Evolutionary conservation across 495 filamentous ascomycete species (phyloP), one percentile per base, ranked within the genome.

Genomic region (Entonaema liquescens): DNA sequence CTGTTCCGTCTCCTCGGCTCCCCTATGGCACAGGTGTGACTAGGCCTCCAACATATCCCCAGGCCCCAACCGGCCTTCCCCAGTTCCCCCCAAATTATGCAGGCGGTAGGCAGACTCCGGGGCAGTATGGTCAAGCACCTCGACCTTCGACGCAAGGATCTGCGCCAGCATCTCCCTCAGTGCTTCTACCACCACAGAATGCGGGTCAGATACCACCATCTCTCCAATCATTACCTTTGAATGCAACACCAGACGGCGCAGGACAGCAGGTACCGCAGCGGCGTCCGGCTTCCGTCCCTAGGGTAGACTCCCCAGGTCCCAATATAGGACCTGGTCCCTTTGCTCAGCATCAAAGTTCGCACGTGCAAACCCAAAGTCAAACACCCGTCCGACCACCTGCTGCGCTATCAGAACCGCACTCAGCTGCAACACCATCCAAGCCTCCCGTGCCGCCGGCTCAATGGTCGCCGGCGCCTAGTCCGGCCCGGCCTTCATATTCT

Each of bases 151-250:
- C 62, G 2, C 75, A 73, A 50, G 54, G 44, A 8, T 60, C 70
- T 19, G 61, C 59, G n/a, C 65, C 73, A 13, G 42, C 73, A 53
- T 68, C 75, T 9, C 73, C 73, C 38, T 54, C 78, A 23, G 78
- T 80, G 8, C 57, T 82, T 53, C 62, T 80, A 5, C 75, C 81
- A 36, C 82, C 82, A 5, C 81, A 83, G 50, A 72, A 59, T 62
- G 44, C 77, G 5, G 76, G 77, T 21, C 78, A 81, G 21, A 78
- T 79, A 58, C 76, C 77, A 12, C 73, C 80, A 31, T 74, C 78
- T 15, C 53, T 81, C 7, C 82, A 76, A 40, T 76, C 75, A n/a
- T 49, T 76, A 17, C 73, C 73, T 23, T 64, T 72, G 21, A 77
- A 77, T n/a, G 71, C 71, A 15, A 64, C 75, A 4, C 73, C 73